Evolutionary conservation across 1,284 basidiomycete genomes (phyloP), one percentile per base, ranked within the genome.

Genomic region (Sphagnurus paluster): DNA sequence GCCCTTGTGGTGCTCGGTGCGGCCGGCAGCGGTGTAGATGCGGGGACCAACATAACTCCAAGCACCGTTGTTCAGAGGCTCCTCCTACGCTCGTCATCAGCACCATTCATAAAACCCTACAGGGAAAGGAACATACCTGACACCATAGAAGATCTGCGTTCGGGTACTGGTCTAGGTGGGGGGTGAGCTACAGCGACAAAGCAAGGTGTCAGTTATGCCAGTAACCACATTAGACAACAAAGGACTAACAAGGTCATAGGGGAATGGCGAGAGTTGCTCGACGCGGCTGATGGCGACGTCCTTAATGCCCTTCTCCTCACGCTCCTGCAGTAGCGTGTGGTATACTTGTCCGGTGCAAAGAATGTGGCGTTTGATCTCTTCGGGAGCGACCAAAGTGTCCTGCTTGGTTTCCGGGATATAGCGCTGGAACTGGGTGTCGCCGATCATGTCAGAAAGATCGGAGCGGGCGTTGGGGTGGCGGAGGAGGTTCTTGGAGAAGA

Each of bases 401-500:
- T 52, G 85, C 78, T 56, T 91, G 84, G 83, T 63, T 48, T 99
- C 96, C 39, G 95, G 90, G 46, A 99, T 64, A 73, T 96, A 99
- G 50, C 94, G 84, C 72, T 94, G 81, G 85, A 99, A 99, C 62
- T 83, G 73, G 13, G 89, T 92, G 29, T 97, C 90, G 53, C 85
- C 91, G 25, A 80, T 70, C 84, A 99, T 93, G 64, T 98, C 96
- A 9, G 82, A 80, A 7, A 99, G 72, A 16, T 82, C 76, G 0
- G 95, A 98, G 53, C 91, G 86, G 28, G 93, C 96, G 48, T 80
- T 80, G 9, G 96, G 93, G 69, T 98, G 95, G 58, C 96, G 93
- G 44, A 99, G 78, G 33, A 99, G 80, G 51, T 82, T 87, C 77
- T 99, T 99, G 39, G 93, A 96, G 84, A 98, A 98, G 84, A 98